Percentiles rank a stretch among this genome's conserved stretches.
Evolutionary conservation across 805 yeast genomes (phyloP).

Genomic region (Nakazawaea anatomiae): DNA sequence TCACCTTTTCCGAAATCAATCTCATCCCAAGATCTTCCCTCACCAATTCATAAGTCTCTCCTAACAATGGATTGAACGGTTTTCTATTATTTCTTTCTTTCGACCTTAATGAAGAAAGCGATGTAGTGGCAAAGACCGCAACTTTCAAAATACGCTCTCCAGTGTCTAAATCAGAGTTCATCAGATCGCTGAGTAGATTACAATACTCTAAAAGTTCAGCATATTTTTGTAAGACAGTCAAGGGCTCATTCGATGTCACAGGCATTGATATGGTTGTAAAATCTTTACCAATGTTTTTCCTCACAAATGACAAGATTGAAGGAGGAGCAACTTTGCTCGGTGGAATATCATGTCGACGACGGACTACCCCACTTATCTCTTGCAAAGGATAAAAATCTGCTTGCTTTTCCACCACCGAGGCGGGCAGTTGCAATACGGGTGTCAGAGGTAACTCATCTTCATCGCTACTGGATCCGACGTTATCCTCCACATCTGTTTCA

Average conservation of each 20-base stretch:
- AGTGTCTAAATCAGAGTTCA: conserved; percentile 36
- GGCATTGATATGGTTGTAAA: conserved; percentile 86
- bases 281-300: conserved; percentile 93
- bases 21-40: conserved; percentile 78
- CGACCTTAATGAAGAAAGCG: conserved; percentile 62
- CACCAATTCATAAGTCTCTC: conserved; percentile 89
- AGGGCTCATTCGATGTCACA: conserved; percentile 88
- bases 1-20: conserved; percentile 76
- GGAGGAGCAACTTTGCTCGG: conserved; percentile 71
- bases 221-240: conserved; percentile 72
- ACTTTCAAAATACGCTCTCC: conserved; percentile 60
- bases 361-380: conserved; percentile 26
- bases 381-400: conserved; percentile 67
- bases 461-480: background rate
- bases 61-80: conserved; percentile 91
- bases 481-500: background rate
- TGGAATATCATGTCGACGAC: conserved; percentile 54
- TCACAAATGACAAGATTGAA: conserved; percentile 66
- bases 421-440: background rate
- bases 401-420: conserved; percentile 8
- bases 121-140: conserved; percentile 79
- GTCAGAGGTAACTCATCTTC: background rate
- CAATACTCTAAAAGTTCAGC: conserved; percentile 80
- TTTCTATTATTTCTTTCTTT: conserved; percentile 77
- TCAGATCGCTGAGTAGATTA: conserved; percentile 57